Evolutionary conservation across 73 alveolate genomes (phyloP).

Genomic region (Blepharisma japonicum): DNA sequence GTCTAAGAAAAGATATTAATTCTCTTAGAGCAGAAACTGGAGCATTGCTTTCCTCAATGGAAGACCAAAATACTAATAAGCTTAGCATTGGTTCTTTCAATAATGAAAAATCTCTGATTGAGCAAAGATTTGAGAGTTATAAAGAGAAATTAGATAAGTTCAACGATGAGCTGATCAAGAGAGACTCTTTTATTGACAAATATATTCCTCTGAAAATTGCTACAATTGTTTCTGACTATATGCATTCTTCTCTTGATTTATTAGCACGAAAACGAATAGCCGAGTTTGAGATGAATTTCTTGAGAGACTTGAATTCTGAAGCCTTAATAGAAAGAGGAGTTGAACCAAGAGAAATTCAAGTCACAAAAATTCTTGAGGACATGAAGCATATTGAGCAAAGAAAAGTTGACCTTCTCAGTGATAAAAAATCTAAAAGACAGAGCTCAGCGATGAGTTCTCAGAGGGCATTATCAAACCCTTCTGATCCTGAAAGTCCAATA

Average conservation of each 20-base stretch:
- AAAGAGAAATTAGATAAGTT: neutral
- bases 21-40: neutral
- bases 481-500: neutral
- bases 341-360: neutral
- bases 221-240: neutral
- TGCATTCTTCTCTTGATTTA: neutral
- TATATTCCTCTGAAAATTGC: conserved; percentile 8
- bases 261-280: neutral
- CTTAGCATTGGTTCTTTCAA: neutral
- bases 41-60: neutral
- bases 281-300: neutral
- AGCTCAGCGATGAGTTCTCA: neutral
- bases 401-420: conserved; percentile 10
- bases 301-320: neutral
- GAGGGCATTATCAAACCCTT: neutral
- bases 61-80: neutral
- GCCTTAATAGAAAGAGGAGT: neutral
- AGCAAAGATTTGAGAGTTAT: neutral
- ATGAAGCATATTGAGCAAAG: conserved; percentile 11
- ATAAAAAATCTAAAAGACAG: neutral
- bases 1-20: neutral
- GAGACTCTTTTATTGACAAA: conserved; percentile 6
- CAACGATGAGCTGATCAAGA: neutral
- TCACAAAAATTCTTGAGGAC: neutral
- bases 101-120: neutral